Conservation (phyloP, 225 moss, liverwort and hornwort species). For the Bryum argenteum region DNA sequence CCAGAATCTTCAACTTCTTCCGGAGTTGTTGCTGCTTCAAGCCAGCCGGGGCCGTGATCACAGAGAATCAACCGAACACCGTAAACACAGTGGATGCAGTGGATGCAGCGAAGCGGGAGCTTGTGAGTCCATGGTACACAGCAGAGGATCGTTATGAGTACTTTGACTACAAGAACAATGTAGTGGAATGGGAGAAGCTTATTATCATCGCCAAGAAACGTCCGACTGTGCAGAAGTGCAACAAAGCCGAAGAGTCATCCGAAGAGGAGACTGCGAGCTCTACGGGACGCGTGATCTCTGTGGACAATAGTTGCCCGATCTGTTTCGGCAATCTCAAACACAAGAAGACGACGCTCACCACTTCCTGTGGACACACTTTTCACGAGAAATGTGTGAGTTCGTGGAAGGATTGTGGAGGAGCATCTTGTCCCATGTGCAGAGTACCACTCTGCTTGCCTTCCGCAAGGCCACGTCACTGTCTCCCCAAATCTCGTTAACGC, state of each 20-base stretch:
- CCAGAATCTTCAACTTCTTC: neutral
- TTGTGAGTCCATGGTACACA: conserved; percentile 15
- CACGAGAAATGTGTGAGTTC: neutral
- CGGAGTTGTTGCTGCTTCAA: neutral
- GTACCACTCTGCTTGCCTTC: too few relatives aligned
- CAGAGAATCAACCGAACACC: too few relatives aligned
- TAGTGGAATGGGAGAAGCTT: neutral
- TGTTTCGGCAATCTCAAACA: neutral
- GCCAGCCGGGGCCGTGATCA: too few relatives aligned
- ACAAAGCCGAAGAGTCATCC: neutral
- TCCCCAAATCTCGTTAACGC: too few relatives aligned
- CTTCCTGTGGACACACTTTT: neutral
- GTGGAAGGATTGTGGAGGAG: neutral
- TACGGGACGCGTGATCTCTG: neutral
- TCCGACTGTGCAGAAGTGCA: neutral
- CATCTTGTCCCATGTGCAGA: neutral
- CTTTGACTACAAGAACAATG: neutral
- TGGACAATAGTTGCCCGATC: neutral
- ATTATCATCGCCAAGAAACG: neutral
- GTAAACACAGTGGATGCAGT: too few relatives aligned
- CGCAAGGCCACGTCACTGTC: too few relatives aligned
- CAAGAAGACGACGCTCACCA: neutral
- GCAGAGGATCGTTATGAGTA: neutral
- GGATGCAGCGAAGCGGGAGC: conserved; percentile 1
- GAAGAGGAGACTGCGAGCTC: neutral